These are phyloP conservation scores for Zoysia matrella DNA, from an alignment of 202 grass and related monocot genomes.

Conservation along the genomic window DNA sequence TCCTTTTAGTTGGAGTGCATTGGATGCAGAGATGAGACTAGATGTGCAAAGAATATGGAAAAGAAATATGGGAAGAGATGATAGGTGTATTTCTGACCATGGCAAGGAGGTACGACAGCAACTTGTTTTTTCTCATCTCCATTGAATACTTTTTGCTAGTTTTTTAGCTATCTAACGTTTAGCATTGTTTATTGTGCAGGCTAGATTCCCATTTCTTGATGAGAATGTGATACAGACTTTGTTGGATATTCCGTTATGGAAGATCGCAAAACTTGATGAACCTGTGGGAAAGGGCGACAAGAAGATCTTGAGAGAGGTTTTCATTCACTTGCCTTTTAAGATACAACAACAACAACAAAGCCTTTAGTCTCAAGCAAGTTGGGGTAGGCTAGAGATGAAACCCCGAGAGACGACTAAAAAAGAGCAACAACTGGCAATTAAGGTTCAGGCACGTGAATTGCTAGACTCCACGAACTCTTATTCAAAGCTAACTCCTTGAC, in stretches of 20 bases:
- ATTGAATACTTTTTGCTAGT: conserved; percentile 8
- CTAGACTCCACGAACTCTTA: too few species aligned
- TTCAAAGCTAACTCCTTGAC: too few species aligned
- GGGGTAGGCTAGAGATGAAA: too few species aligned
- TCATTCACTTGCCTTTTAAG: conserved; percentile 11
- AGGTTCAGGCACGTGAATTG: too few species aligned
- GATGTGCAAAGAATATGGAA: conserved; percentile 99
- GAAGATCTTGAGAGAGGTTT: conserved; percentile 96
- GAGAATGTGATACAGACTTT: conserved; percentile 80
- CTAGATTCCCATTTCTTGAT: conserved; percentile 92
- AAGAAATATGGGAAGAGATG: conserved; percentile 99
- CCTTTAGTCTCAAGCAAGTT: too few species aligned
- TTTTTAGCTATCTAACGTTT: conserved; percentile 13
- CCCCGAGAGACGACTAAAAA: too few species aligned
- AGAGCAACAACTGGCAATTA: too few species aligned
- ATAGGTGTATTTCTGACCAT: conserved; percentile 89
- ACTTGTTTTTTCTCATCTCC: conserved; percentile 3
- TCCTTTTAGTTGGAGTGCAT: conserved; percentile 70
- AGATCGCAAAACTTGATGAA: conserved; percentile 79
- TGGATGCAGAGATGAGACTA: conserved; percentile 85
- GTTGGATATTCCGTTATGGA: conserved; percentile 84
- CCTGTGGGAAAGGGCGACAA: conserved; percentile 86
- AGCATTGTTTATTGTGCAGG: conserved; percentile 38
- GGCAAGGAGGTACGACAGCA: conserved; percentile 74
- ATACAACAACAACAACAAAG: too few species aligned